Evolutionary conservation across 1,139 yeast species (phyloP).

Genomic region (Blastobotrys proliferans): DNA sequence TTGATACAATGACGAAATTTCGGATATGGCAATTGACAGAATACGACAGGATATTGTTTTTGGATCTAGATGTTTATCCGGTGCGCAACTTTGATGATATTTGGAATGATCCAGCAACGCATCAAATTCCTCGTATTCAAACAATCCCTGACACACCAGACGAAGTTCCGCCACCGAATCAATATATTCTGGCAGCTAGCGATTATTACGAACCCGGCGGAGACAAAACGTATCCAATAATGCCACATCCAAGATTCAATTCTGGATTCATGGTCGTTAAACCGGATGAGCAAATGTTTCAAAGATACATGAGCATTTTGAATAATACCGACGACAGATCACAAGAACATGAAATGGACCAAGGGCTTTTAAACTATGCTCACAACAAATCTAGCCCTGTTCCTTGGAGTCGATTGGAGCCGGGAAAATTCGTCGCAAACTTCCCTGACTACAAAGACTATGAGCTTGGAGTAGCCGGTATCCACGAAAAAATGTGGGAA

Average conservation of each 20-base stretch:
- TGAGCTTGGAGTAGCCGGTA: not conserved
- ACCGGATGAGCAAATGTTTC: not conserved
- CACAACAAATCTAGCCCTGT: conserved; percentile 1
- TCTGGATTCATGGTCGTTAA: conserved; percentile 1
- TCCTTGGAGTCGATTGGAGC: conserved; percentile 6
- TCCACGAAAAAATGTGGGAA: conserved; percentile 8
- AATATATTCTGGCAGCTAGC: conserved; percentile 1
- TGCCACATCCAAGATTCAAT: not conserved
- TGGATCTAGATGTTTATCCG: conserved; percentile 3
- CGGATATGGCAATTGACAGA: conserved; percentile 4
- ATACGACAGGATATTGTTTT: conserved; percentile 2
- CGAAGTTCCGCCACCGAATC: not conserved
- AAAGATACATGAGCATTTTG: conserved; percentile 1
- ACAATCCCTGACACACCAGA: not conserved
- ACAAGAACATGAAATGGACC: conserved; percentile 2
- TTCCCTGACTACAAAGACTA: conserved; percentile 3
- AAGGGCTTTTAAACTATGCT: conserved; percentile 5
- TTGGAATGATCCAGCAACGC: conserved; percentile 7
- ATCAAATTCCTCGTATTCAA: not conserved
- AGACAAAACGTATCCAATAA: not conserved
- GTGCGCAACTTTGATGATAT: conserved; percentile 2
- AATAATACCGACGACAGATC: not conserved
- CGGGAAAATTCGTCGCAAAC: conserved; percentile 6
- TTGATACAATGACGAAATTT: conserved; percentile 6
- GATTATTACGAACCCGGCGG: not conserved